These are phyloP conservation scores for Dipteronia dyeriana DNA, from an alignment of 345 rosid species.

Conservation along the genomic window DNA sequence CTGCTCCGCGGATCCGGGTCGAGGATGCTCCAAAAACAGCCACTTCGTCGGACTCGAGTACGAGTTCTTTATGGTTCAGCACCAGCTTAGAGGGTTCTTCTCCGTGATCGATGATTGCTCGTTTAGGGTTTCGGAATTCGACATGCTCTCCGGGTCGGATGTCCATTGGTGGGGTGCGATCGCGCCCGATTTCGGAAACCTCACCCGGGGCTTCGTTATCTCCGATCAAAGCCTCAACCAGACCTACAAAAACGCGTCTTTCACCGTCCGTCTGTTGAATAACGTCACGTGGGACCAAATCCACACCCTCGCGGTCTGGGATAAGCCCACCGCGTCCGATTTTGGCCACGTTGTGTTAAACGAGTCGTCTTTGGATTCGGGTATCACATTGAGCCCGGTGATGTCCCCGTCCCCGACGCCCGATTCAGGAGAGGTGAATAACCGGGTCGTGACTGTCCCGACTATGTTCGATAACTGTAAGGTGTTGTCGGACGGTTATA, in stretches of 20 bases:
- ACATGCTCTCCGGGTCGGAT: conserved; percentile 76
- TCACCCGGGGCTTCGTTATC: conserved; percentile 68
- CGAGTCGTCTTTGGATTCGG: conserved; percentile 26
- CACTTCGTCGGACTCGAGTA: conserved; percentile 62
- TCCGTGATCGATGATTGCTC: conserved; percentile 81
- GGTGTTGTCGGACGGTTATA: conserved; percentile 55
- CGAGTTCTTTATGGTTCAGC: conserved; percentile 78
- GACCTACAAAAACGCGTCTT: conserved; percentile 66
- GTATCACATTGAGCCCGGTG: conserved; percentile 24
- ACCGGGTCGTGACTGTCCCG: conserved; percentile 35
- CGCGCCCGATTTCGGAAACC: conserved; percentile 48
- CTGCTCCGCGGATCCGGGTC: conserved; percentile 49
- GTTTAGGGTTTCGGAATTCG: conserved; percentile 72
- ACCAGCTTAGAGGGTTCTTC: conserved; percentile 79
- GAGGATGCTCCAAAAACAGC: conserved; percentile 59
- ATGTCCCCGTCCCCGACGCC: conserved; percentile 42
- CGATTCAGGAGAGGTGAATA: conserved; percentile 20
- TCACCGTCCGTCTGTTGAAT: conserved; percentile 49
- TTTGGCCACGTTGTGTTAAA: conserved; percentile 74
- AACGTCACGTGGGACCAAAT: conserved; percentile 69
- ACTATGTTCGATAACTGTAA: conserved; percentile 88
- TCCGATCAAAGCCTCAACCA: conserved; percentile 65
- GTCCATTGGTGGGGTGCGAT: conserved; percentile 89
- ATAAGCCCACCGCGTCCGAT: conserved; percentile 62
- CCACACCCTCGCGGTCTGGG: conserved; percentile 70